phyloP scores from a whole-genome alignment of 148 eudicot genomes.

The Vaccinium myrtillus region DNA sequence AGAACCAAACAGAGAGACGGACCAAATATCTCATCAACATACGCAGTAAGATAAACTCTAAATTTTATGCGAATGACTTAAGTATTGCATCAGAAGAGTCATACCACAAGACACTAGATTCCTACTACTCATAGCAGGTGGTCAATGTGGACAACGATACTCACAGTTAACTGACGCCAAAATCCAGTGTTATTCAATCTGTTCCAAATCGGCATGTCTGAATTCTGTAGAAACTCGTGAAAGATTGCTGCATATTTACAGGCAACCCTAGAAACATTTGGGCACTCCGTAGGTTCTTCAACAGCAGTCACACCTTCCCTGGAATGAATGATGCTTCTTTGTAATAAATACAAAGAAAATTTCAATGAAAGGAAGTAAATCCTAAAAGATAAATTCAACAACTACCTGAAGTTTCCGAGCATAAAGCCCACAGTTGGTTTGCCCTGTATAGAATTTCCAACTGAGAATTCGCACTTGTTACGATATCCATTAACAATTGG shows the following conservation, averaged over 20 bases:
- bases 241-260: conserved; percentile 71
- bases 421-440: conserved; percentile 84
- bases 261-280: conserved; percentile 74
- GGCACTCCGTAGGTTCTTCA: conserved; percentile 85
- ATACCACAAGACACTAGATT: background rate
- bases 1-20: conserved; percentile 5
- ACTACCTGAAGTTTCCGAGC: conserved; percentile 95
- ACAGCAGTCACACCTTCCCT: conserved; percentile 99
- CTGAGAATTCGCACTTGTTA: conserved; percentile 95
- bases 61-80: background rate
- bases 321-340: conserved; percentile 15
- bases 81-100: background rate
- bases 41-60: conserved; percentile 16
- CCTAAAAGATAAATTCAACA: background rate
- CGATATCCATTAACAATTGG: conserved; percentile 85
- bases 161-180: conserved; percentile 98
- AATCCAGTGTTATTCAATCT: conserved; percentile 85
- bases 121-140: background rate
- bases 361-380: background rate
- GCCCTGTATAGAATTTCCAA: conserved; percentile 77
- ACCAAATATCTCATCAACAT: background rate
- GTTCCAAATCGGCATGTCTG: conserved; percentile 83
- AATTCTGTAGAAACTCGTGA: conserved; percentile 79
- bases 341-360: background rate
- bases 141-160: conserved; percentile 18